Conservation (phyloP, 805 yeast species). For the Schizosaccharomyces octosporus region DNA sequence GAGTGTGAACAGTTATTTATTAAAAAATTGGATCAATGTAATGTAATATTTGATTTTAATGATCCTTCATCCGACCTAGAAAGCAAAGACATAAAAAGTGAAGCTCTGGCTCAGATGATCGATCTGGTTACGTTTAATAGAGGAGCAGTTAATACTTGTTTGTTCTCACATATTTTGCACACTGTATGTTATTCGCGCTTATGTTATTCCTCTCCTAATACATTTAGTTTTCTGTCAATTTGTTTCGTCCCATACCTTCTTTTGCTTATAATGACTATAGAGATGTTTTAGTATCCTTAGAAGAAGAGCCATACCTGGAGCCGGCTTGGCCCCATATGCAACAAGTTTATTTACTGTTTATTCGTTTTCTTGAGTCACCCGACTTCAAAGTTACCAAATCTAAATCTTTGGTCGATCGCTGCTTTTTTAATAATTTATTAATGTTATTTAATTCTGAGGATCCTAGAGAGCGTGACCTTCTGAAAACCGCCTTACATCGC, state of each 20-base stretch:
- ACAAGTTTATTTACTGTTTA: slow-evolving; percentile 77
- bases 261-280: slow-evolving; percentile 84
- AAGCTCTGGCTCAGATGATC: slow-evolving; percentile 68
- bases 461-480: slow-evolving; percentile 82
- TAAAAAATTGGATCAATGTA: slow-evolving; percentile 82
- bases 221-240: slow-evolving; percentile 37
- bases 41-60: slow-evolving; percentile 74
- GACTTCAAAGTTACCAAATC: slow-evolving; percentile 86
- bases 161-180: slow-evolving; percentile 64
- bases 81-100: slow-evolving; percentile 77
- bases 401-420: slow-evolving; percentile 79
- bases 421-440: slow-evolving; percentile 52
- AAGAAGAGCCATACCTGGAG: slow-evolving; percentile 91
- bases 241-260: slow-evolving; percentile 92
- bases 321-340: slow-evolving; percentile 99
- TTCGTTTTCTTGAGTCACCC: slow-evolving; percentile 78
- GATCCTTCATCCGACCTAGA: slow-evolving; percentile 80
- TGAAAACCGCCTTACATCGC: slow-evolving; percentile 84
- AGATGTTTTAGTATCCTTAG: slow-evolving; percentile 90
- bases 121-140: slow-evolving; percentile 66
- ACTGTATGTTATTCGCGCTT: slow-evolving; percentile 22
- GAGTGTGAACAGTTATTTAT: slow-evolving; percentile 59
- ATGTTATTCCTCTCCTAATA: neutral
- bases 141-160: slow-evolving; percentile 67
- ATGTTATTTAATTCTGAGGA: slow-evolving; percentile 91